Percentiles rank a stretch among this genome's conserved stretches.
phyloP scores from a whole-genome alignment of 2,329 filamentous ascomycete species.

The Pseudopyricularia javanii region DNA sequence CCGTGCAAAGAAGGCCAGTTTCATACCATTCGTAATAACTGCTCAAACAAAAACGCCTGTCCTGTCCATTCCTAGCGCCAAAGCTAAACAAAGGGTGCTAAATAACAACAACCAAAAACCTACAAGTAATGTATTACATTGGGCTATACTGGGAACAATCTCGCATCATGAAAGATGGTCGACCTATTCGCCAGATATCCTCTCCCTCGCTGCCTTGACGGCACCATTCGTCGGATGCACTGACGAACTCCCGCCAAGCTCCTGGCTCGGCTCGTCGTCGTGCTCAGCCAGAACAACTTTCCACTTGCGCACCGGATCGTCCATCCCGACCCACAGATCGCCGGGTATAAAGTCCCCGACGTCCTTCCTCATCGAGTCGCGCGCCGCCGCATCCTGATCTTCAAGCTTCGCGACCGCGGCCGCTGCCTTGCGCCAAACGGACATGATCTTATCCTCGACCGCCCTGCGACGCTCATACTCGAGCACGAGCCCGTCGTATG shows the following conservation, averaged over 20 bases:
- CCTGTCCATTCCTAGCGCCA: background rate
- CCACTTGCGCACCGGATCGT: constrained; percentile 41
- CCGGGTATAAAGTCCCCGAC: constrained; percentile 79
- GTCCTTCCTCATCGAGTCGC: constrained; percentile 69
- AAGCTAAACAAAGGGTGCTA: background rate
- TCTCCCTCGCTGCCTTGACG: background rate
- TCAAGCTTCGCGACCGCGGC: constrained; percentile 65
- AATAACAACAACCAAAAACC: background rate
- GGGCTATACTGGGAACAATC: too few relatives aligned
- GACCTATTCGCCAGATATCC: background rate
- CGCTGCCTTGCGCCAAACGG: constrained; percentile 65
- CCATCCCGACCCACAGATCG: constrained; percentile 75
- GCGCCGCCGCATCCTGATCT: constrained; percentile 57
- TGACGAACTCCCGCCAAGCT: background rate
- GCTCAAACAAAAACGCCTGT: background rate
- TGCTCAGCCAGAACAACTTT: constrained; percentile 22
- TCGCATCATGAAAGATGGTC: background rate
- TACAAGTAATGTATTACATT: background rate
- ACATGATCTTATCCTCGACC: constrained; percentile 61
- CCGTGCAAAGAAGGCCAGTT: background rate
- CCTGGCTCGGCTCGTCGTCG: background rate
- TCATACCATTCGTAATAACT: background rate
- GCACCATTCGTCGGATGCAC: background rate
- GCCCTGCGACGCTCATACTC: constrained; percentile 67
- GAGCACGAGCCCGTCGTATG: constrained; percentile 73